Conservation (phyloP, 768 basidiomycete genomes). For the Thelephora ganbajun region DNA sequence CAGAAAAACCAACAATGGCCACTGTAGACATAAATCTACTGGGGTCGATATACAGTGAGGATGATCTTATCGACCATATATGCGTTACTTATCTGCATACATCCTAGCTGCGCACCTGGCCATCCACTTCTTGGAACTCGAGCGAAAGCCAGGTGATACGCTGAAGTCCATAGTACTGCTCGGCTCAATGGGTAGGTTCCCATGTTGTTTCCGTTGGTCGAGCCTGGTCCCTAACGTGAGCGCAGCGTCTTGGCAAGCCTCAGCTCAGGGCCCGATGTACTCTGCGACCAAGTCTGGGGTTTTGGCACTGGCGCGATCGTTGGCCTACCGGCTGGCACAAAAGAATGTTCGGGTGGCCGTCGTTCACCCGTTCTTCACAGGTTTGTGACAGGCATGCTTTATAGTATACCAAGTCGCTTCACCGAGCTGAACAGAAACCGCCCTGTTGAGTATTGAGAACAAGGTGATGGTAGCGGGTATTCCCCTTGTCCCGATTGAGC, state of each 20-base stretch:
- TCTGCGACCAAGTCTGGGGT: constrained; percentile 18
- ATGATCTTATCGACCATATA: neutral
- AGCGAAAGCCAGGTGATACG: constrained; percentile 3
- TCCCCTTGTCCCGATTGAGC: constrained; percentile 15
- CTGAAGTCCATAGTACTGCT: constrained; percentile 19
- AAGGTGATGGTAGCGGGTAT: constrained; percentile 15
- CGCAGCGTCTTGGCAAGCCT: constrained; percentile 14
- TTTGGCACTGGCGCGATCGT: constrained; percentile 15
- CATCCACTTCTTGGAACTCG: constrained; percentile 10
- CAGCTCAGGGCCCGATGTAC: constrained; percentile 14
- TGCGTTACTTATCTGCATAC: neutral
- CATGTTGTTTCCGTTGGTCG: neutral
- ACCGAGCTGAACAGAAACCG: too few species aligned
- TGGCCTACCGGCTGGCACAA: constrained; percentile 6
- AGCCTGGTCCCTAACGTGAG: neutral
- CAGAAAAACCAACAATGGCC: neutral
- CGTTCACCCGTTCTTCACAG: constrained; percentile 19
- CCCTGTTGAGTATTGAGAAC: constrained; percentile 8
- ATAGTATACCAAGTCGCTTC: too few species aligned
- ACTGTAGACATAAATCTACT: neutral
- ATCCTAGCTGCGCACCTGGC: neutral
- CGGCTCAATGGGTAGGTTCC: constrained; percentile 20
- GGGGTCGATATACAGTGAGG: neutral
- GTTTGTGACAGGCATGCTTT: too few species aligned
- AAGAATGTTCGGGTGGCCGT: constrained; percentile 13